phyloP scores from a whole-genome alignment of 371 early-diverging fungal species.

The Polyrhizophydium stewartii region DNA sequence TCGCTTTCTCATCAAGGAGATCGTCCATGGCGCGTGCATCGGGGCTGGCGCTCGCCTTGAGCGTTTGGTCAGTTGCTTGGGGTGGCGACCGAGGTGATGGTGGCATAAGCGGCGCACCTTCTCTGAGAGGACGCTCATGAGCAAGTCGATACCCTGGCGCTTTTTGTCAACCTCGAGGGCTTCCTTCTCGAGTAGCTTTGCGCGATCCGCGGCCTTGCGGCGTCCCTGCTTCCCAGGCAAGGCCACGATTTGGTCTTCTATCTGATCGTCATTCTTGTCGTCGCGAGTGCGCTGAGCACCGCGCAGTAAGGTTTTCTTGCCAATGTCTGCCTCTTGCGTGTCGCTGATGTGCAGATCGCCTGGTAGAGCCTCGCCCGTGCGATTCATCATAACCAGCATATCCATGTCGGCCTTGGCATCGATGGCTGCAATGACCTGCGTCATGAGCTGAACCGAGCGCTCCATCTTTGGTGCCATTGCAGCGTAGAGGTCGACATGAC shows the following conservation, averaged over 20 bases:
- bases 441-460: slow-evolving; percentile 18
- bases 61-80: no score
- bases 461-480: slow-evolving; percentile 13
- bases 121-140: slow-evolving; percentile 20
- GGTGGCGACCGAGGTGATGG: slow-evolving; percentile 4
- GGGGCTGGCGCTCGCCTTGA: no score
- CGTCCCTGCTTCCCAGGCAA: slow-evolving; percentile 28
- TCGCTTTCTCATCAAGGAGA: not conserved
- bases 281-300: slow-evolving; percentile 8
- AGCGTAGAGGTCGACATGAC: slow-evolving; percentile 22
- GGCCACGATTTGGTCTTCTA: slow-evolving; percentile 27
- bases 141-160: slow-evolving; percentile 24
- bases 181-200: slow-evolving; percentile 35
- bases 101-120: no score
- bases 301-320: slow-evolving; percentile 3
- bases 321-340: not conserved
- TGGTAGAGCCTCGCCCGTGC: slow-evolving; percentile 21
- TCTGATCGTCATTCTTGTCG: slow-evolving; percentile 20
- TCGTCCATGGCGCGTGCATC: no score
- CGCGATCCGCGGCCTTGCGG: slow-evolving; percentile 27
- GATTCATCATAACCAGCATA: slow-evolving; percentile 20
- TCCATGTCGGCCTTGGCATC: slow-evolving; percentile 25
- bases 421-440: slow-evolving; percentile 19
- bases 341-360: slow-evolving; percentile 18
- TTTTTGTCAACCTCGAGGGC: slow-evolving; percentile 30